Conservation (phyloP, 257 asterid species). For the Rauvolfia tetraphylla region DNA sequence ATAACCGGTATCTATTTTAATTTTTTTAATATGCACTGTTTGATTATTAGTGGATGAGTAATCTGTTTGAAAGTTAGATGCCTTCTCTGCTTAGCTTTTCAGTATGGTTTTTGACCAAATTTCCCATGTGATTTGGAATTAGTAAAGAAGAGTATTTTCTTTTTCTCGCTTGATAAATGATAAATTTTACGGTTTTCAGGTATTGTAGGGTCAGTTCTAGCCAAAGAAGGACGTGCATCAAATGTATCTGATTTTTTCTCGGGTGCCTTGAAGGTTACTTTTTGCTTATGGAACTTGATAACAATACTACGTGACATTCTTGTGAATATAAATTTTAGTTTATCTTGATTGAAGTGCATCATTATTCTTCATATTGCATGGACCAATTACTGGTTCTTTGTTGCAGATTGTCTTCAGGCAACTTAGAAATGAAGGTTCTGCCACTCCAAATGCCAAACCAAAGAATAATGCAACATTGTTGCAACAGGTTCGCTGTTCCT, state of each 20-base stretch:
- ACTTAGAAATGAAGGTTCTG: slow-evolving; percentile 53
- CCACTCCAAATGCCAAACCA: slow-evolving; percentile 54
- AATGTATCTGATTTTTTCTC: slow-evolving; percentile 52
- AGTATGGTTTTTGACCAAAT: too few relatives aligned
- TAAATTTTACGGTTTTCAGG: slow-evolving; percentile 40
- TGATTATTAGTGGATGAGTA: not conserved
- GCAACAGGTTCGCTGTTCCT: slow-evolving; percentile 59
- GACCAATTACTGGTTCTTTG: not conserved
- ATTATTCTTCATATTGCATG: not conserved
- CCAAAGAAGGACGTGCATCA: slow-evolving; percentile 65
- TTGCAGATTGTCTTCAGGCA: slow-evolving; percentile 55
- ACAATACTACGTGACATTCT: slow-evolving; percentile 7
- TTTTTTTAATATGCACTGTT: not conserved
- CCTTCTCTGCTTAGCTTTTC: not conserved
- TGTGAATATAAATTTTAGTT: slow-evolving; percentile 4
- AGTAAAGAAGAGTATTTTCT: not conserved
- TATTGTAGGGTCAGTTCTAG: slow-evolving; percentile 72
- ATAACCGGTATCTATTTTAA: not conserved
- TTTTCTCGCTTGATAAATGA: slow-evolving; percentile 6
- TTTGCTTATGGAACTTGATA: slow-evolving; percentile 9
- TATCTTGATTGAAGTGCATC: slow-evolving; percentile 14
- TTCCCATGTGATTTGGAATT: not conserved
- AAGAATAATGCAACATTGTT: slow-evolving; percentile 51
- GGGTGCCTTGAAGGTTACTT: slow-evolving; percentile 72
- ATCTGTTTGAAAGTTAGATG: not conserved